phyloP scores from a whole-genome alignment of 1,139 yeast species.

The Candida smagusa region DNA sequence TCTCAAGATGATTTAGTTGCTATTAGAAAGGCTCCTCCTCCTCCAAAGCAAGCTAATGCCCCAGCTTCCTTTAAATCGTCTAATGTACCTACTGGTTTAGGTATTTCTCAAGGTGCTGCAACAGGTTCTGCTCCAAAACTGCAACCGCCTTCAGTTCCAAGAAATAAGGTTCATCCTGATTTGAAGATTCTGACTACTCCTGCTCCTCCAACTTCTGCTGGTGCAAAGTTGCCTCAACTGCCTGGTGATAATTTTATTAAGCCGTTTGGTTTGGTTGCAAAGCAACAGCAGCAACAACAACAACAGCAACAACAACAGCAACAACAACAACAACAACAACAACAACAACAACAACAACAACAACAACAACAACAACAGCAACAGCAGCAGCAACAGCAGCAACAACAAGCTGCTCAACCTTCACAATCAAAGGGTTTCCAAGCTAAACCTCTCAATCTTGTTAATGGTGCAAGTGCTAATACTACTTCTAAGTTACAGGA shows the following conservation, averaged over 20 bases:
- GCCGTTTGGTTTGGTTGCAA: constrained; percentile 12
- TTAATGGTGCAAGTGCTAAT: constrained; percentile 8
- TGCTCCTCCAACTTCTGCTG: constrained; percentile 11
- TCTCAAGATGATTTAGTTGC: constrained; percentile 35
- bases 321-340: constrained; percentile 9
- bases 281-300: constrained; percentile 10
- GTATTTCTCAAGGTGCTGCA: constrained; percentile 12
- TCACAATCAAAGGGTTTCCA: not conserved
- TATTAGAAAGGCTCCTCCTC: constrained; percentile 55
- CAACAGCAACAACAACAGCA: constrained; percentile 6
- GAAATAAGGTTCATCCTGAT: constrained; percentile 29
- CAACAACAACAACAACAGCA: constrained; percentile 8
- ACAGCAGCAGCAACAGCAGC: constrained; percentile 1
- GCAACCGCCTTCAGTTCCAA: constrained; percentile 32
- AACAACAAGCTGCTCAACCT: not conserved
- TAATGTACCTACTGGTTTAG: constrained; percentile 21
- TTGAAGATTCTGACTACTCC: constrained; percentile 26
- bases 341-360: constrained; percentile 10
- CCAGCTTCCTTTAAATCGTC: not conserved
- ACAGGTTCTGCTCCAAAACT: constrained; percentile 24
- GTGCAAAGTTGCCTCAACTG: constrained; percentile 9
- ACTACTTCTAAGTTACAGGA: constrained; percentile 9
- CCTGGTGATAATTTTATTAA: constrained; percentile 11
- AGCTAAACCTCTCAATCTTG: constrained; percentile 7
- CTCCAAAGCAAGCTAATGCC: constrained; percentile 28